Evolutionary conservation across 139 green algal species (phyloP).

Genomic region (Monoraphidium neglectum): DNA sequence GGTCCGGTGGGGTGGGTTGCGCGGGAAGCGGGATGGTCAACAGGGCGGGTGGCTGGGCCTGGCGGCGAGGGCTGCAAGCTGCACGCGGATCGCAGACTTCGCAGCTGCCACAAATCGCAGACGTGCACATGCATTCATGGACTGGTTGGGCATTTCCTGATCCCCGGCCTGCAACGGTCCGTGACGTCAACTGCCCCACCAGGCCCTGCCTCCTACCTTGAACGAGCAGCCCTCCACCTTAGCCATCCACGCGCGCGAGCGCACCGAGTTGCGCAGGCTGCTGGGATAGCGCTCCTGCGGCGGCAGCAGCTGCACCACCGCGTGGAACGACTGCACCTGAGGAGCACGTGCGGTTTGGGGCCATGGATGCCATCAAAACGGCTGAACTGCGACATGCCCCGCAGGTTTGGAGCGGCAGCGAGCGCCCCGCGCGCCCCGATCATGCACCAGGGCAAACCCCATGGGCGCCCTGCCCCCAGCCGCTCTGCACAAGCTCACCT

Average conservation of each 20-base stretch:
- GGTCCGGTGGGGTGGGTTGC: no score
- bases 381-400: background rate
- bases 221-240: constrained; percentile 66
- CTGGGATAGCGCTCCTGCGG: constrained; percentile 65
- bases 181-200: no score
- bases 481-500: constrained; percentile 6
- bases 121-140: no score
- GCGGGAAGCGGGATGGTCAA: no score
- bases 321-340: constrained; percentile 65
- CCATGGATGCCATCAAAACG: background rate
- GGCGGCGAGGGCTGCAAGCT: no score
- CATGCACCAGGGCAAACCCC: background rate
- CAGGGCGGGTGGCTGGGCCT: no score
- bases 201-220: no score
- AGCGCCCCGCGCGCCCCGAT: background rate
- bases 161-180: no score
- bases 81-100: no score
- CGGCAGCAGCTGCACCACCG: constrained; percentile 61
- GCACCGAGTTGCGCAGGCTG: constrained; percentile 72
- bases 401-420: background rate
- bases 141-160: no score
- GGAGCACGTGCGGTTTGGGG: background rate
- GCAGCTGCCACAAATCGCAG: no score
- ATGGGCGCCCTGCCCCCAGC: background rate
- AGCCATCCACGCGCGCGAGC: constrained; percentile 76